Base-by-base conservation (phyloP, 345 rosid species). In the Eucalyptus globulus region DNA sequence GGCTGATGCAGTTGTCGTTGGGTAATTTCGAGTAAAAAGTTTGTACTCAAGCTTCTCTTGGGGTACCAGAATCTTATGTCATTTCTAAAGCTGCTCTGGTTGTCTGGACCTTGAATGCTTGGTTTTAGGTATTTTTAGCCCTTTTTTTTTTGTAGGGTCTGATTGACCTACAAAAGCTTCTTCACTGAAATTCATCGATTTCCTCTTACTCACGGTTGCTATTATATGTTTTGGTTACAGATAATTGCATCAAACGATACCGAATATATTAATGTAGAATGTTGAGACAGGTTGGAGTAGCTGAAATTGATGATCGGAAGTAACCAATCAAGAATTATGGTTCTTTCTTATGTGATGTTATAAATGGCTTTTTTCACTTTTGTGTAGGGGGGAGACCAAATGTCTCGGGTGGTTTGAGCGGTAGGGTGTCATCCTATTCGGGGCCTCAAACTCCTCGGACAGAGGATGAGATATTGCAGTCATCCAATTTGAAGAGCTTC, bases 401-500 rank as follows among this genome's bases (percentile, higher is more conserved):
- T 94, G 91, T 86, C 90, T 89, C 88, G 90, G 92, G 92, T 87
- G 92, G 92, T 88, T 93, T 94, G n/a, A 92, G 94, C 86, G 90
- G 91, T 90, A 93, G 89, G 89, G 90, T 92, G 16, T 94, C 96
- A 67, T 92, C 94, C 17, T 81, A 88, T 24, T 91, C 98, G 6
- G 89, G 89, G 87, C 91, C 94, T 87, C 92, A 90, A 87, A 93
- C 92, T 87, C 96, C 93, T 44, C 90, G 95, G 86, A 95, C 96
- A 6, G 97, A 97, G 94, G 99, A 94, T 53, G 98, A 96, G 91
- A 98, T 98, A 88, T 88, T 98, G 92, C 93, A 91, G 90, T 91
- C 93, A 3, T 90, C 98, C 21, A 98, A 93, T 89, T 90, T 98
- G 91, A 97, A 95, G 90, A 93, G 93, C 89, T 98, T 98, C 89